Base-by-base conservation (phyloP, 305 asterid genomes). In the Ilex paraguariensis region DNA sequence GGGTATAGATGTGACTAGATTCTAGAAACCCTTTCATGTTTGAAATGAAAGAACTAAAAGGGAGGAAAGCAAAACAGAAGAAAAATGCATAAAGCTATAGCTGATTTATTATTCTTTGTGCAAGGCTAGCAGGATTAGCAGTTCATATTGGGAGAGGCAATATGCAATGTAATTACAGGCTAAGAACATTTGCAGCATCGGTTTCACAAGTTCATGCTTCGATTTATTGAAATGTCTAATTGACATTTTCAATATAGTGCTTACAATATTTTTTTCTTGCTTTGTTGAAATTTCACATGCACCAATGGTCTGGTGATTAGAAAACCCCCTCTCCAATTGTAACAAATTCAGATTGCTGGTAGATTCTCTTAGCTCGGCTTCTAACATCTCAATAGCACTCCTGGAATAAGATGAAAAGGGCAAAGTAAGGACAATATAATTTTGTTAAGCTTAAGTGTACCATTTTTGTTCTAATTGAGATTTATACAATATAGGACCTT, bases 381-480 rank as follows among this genome's bases (percentile, higher is more conserved):
- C 95, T 74, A 87, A 77, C 69, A 87, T 72, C 76, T 90, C 95
- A 73, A 93, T 79, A 7, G 99, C 95, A 74, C 84, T 87, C 87
- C 97, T 93, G 66, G 48, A 74, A 73, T 60, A 63, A 51, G 15
- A 71, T n/a, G 40, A 58, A 13, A 54, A 10, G 10, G 31, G 39
- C 31, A 15, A 13, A 49, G 30, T 21, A 21, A 21, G 28, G 28
- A 21, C 28, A 21, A 21, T 1, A 21, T 21, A 21, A 21, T 21
- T 21, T 21, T 21, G 28, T 1, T 21, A 21, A 21, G 28, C 28
- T 21, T 21, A 21, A 21, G 2, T 21, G 28, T 21, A 21, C 28
- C 28, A 21, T 21, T 21, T 21, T 21, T 21, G 28, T 21, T 21
- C 28, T 21, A 21, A 1, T 21, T 21, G 28, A 21, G 28, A 21